A percentile compares a stretch with the other conserved stretches of the same genome.
phyloP scores from a whole-genome alignment of 2,329 filamentous ascomycete genomes.

The Lithohypha guttulata region DNA sequence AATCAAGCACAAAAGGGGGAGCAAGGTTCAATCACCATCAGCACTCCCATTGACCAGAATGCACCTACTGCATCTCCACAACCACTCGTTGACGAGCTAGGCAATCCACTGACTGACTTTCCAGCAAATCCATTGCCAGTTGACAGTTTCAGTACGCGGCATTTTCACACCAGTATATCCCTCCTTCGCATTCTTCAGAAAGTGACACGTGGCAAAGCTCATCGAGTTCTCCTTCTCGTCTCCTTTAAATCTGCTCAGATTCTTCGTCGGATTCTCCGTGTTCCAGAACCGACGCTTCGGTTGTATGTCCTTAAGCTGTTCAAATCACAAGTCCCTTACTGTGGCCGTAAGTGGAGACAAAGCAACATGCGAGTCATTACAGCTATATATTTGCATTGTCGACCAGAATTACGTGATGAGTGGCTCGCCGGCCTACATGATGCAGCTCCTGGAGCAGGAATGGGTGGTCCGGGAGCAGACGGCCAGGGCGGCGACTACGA shows the following conservation, averaged over 20 bases:
- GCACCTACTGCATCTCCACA: not conserved
- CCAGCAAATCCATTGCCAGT: slow-evolving; percentile 51
- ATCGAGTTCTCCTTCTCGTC: slow-evolving; percentile 85
- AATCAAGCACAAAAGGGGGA: slow-evolving; percentile 19
- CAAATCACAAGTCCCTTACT: slow-evolving; percentile 97
- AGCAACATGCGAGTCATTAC: slow-evolving; percentile 98
- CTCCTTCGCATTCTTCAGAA: slow-evolving; percentile 95
- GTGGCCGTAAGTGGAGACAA: slow-evolving; percentile 94
- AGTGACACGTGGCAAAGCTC: slow-evolving; percentile 88
- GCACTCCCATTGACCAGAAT: slow-evolving; percentile 17
- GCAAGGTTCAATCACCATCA: slow-evolving; percentile 3
- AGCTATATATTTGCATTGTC: slow-evolving; percentile 85
- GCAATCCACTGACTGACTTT: slow-evolving; percentile 49
- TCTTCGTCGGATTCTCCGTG: slow-evolving; percentile 79
- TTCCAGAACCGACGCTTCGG: slow-evolving; percentile 75
- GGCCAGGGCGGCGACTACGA: slow-evolving; percentile 71
- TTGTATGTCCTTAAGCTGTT: slow-evolving; percentile 96
- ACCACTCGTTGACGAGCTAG: slow-evolving; percentile 71
- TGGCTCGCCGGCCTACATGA: slow-evolving; percentile 24
- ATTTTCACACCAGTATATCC: slow-evolving; percentile 92
- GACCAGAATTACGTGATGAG: slow-evolving; percentile 85
- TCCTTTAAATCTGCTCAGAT: slow-evolving; percentile 93
- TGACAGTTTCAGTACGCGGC: slow-evolving; percentile 76
- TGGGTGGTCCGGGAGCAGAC: slow-evolving; percentile 87
- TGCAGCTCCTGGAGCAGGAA: slow-evolving; percentile 5